Base-by-base conservation (phyloP, 1,284 basidiomycete species). In the Malassezia obtusa region DNA sequence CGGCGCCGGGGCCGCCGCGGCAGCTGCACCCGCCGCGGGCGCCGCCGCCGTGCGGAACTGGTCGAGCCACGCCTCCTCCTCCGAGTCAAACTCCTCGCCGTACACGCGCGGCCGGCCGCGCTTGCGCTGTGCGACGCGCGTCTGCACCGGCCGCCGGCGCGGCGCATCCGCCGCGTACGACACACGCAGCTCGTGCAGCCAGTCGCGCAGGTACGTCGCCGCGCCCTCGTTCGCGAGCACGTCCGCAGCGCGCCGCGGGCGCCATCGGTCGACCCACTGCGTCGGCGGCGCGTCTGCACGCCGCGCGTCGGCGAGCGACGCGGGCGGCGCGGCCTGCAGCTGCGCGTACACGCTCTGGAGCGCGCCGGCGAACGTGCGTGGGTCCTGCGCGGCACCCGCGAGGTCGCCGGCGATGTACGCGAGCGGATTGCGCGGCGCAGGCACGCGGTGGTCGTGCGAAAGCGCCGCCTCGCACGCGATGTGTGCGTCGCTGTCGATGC, bases 21-120 rank as follows among this genome's bases (percentile, higher is more conserved):
- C 12, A 28, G 28, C 15, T 24, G 21, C 40, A 15, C 15, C 6
- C 26, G 10, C 22, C 15, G 30, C 24, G 33, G 21, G 30, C 38
- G 19, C 15, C 15, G 15, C 19, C n/a, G 14, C 3, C 15, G 33
- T 9, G 28, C 56, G 46, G 38, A 64, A 68, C 50, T 59, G 60
- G 19, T 44, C 55, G 44, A 64, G 64, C 58, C 58, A 65, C 10
- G 46, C 56, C 1, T 63, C 58, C 28, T 61, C 58, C 2, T 62
- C 60, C 14, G 46, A 47, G 24, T 49, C 49, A 37, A 28, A 41
- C 21, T 59, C 50, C 6, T 56, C 58, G 11, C 65, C 57, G 31
- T 65, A 60, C 19, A n/a, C 24, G 38, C 39, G 49, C 14, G 32
- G 21, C 26, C 46, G 50, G 22, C 38, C 38, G n/a, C 40, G 44